These are phyloP conservation scores for Rhododendron henanense DNA, from an alignment of 148 eudicot genomes.

Conservation along the genomic window DNA sequence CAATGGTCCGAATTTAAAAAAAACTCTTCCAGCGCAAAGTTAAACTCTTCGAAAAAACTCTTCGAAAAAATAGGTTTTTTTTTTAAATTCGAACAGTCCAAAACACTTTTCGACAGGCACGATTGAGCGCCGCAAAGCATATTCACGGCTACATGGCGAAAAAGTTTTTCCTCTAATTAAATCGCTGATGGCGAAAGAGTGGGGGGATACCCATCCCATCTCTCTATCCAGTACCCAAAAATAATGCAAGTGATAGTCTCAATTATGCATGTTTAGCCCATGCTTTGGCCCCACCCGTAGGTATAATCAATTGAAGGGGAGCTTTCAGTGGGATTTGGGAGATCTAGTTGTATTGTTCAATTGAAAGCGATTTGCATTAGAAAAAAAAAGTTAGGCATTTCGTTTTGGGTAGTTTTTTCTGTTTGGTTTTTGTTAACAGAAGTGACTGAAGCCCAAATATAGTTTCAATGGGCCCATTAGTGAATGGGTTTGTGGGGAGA, in stretches of 20 bases:
- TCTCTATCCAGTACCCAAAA: not conserved
- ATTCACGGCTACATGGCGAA: too few species aligned
- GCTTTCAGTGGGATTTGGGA: not conserved
- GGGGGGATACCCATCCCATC: not conserved
- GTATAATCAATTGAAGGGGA: not conserved
- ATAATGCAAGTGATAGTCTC: not conserved
- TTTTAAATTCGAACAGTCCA: too few species aligned
- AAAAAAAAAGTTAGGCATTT: too few species aligned
- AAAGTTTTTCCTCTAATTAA: not conserved
- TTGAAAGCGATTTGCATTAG: not conserved
- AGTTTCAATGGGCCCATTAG: not conserved
- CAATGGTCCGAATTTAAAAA: too few species aligned
- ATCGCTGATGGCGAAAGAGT: not conserved
- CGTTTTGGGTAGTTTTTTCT: too few species aligned
- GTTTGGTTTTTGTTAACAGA: not conserved
- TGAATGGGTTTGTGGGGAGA: not conserved
- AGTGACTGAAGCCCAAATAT: not conserved
- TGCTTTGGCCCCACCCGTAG: not conserved
- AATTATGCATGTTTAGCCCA: not conserved
- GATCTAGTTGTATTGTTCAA: not conserved
- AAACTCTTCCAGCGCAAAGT: too few species aligned
- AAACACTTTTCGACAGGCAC: too few species aligned
- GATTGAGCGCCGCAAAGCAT: too few species aligned
- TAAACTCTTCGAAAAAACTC: too few species aligned
- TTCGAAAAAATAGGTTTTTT: too few species aligned